phyloP scores from a whole-genome alignment of 2,329 filamentous ascomycete genomes.

The Lecanoromycetidae sp. region DNA sequence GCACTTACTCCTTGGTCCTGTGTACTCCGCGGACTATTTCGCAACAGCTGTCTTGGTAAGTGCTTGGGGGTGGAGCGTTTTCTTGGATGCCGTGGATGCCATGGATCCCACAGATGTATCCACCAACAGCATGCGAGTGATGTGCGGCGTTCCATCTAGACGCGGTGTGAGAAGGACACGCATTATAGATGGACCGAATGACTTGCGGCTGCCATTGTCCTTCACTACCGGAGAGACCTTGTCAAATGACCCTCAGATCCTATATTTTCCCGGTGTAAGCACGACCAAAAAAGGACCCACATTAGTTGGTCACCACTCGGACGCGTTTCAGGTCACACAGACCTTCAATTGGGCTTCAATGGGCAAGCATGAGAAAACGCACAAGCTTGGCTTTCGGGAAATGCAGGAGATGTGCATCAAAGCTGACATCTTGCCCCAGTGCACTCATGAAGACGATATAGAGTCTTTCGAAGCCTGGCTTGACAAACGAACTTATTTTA shows the following conservation, averaged over 20 bases:
- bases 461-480: neutral
- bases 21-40: no score
- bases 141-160: constrained; percentile 1
- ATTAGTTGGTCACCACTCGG: constrained; percentile 3
- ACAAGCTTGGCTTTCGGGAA: constrained; percentile 6
- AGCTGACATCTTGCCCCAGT: neutral
- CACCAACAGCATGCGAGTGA: neutral
- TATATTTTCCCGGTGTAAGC: constrained; percentile 1
- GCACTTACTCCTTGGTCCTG: neutral
- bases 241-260: neutral
- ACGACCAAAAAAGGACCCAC: neutral
- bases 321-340: constrained; percentile 5
- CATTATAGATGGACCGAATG: constrained; percentile 7
- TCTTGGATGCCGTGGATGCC: constrained; percentile 5
- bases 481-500: no score
- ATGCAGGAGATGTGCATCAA: constrained; percentile 7
- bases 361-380: neutral
- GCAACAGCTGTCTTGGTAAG: constrained; percentile 7
- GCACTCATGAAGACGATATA: constrained; percentile 1
- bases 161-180: neutral
- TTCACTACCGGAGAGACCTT: neutral
- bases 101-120: constrained; percentile 6
- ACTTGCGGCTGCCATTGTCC: neutral
- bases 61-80: constrained; percentile 8
- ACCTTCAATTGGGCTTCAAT: neutral